Conservation (phyloP, 2,329 filamentous ascomycete genomes). For the Aspergillus pseudonomiae region DNA sequence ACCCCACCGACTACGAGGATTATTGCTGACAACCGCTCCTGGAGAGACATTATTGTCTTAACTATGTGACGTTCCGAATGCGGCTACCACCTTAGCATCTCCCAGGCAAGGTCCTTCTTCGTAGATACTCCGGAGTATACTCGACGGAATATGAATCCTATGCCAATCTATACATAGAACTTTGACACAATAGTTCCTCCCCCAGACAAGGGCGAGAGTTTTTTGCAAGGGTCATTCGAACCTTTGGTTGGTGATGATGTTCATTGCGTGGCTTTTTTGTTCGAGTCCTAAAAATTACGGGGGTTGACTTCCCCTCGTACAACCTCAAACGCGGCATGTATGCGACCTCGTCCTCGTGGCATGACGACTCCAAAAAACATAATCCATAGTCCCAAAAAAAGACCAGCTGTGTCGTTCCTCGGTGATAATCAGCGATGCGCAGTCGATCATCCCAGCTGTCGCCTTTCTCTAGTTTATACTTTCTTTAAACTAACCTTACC, state of each 20-base stretch:
- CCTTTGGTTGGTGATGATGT: background rate
- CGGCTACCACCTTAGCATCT: background rate
- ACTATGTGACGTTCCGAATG: background rate
- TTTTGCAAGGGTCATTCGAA: background rate
- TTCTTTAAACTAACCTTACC: background rate
- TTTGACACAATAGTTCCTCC: background rate
- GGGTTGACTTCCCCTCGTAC: too few species aligned
- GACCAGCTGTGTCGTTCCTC: background rate
- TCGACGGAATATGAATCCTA: background rate
- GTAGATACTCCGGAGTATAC: background rate
- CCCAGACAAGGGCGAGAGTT: background rate
- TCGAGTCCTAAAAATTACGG: background rate
- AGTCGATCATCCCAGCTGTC: background rate
- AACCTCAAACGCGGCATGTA: background rate
- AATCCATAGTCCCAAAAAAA: background rate
- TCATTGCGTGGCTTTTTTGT: conserved; percentile 3
- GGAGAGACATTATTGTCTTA: background rate
- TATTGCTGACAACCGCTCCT: background rate
- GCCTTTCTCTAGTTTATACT: background rate
- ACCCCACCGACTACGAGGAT: background rate
- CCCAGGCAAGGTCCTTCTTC: background rate
- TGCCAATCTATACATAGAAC: background rate
- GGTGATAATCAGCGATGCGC: conserved; percentile 1
- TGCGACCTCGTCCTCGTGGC: conserved; percentile 1
- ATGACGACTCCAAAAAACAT: background rate